Evolutionary conservation across 768 basidiomycete genomes (phyloP), one percentile per base, ranked within the genome.

Genomic region (Chalciporus piperatus): DNA sequence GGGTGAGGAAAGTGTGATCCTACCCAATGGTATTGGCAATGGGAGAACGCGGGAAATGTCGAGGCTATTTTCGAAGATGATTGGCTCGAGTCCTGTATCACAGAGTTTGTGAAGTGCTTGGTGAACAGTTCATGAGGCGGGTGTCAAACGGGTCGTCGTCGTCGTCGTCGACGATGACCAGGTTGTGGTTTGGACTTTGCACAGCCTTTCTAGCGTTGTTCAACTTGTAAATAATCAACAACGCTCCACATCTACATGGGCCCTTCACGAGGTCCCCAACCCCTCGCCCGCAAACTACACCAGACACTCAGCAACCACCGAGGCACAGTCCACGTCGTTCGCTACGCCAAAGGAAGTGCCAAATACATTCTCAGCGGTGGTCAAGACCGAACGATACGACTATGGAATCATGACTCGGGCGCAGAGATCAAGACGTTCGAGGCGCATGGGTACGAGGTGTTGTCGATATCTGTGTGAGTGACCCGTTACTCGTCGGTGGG

Each of bases 361-460:
- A 92, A 87, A 56, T 98, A 99, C 66, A 74, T 92, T 54, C 77
- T 99, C n/a, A 87, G 92, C 1, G 97, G 96, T 9, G 94, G 94
- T 17, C 87, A 92, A 66, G 97, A 98, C 71, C 81, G 94, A 44
- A 83, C 85, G 2, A 79, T 98, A 47, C 80, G 89, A 43, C 81
- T 98, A 35, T 98, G 93, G 89, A 99, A 98, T 69, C 88, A 93
- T 4, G 75, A 74, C 47, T 70, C 82, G 28, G 97, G 95, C 20
- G 78, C 84, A n/a, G 85, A 96, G 72, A 91, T 99, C 72, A 97
- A 97, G 72, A 68, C 76, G 0, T 99, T 97, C 67, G 74, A 83
- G 50, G 92, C 91, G 9, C 96, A 98, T 68, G 96, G 93, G 25
- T 96, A 98, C 67, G 97, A 98, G 66, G 90, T 99, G 4, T 79